Evolutionary conservation across 495 filamentous ascomycete species (phyloP), one percentile per base, ranked within the genome.

Genomic region (Penicillium silybi): DNA sequence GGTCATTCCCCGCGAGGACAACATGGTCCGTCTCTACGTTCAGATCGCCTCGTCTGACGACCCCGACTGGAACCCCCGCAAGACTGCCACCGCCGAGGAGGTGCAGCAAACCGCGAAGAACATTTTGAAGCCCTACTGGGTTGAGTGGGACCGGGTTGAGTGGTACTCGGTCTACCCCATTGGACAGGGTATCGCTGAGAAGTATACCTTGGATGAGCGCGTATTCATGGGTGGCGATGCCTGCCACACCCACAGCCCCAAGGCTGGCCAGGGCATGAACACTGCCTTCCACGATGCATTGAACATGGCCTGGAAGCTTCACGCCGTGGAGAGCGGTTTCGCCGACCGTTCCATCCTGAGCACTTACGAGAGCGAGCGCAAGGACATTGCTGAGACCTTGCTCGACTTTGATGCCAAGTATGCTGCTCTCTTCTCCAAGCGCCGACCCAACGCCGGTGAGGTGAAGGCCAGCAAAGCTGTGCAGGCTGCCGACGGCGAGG

Each of bases 281-380:
- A 74, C 73, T 50, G 68, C 70, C 50, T 75, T 77, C 67, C 76
- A 79, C 63, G 77, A 83, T 56, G 71, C 74, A 6, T 64, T 80
- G 58, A 92, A 93, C 65, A 81, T 91, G 54, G 88, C 88, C 23
- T 92, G 88, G 88, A 92, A 93, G 73, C 71, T 93, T 18, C 86
- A 84, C 18, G 68, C 78, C 23, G 81, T 92, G 2, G 76, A 90
- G 38, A 73, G 67, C 38, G 84, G 84, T 15, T 72, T 78, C 25
- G 83, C 85, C 17, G 59, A 74, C n/a, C 80, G 79, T 19, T 76
- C 75, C 17, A 71, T 86, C 13, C 72, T 92, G 25, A 71, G 80
- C 57, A 88, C 87, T 9, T 93, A 92, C 57, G 77, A 86, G 44
- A 68, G 72, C 17, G 89, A 93, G 68, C 79, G 89, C 16, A 80